These are phyloP conservation scores for Heracleum sosnowskyi DNA, from an alignment of 129 eudicot species.

Conservation along the genomic window DNA sequence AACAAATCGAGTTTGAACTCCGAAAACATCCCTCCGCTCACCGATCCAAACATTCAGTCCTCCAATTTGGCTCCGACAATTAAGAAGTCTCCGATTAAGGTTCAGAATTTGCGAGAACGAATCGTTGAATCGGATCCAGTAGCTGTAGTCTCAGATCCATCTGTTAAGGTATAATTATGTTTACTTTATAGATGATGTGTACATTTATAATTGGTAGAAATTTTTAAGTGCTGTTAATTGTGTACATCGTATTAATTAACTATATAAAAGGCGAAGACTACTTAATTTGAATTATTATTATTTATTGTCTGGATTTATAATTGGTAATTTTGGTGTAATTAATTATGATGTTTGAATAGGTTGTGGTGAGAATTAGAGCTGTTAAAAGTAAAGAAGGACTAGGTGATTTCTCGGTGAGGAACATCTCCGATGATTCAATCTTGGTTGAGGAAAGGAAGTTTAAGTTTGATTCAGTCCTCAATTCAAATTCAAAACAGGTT, in stretches of 20 bases:
- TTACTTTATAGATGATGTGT: neutral
- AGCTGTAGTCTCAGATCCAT: slow-evolving; percentile 34
- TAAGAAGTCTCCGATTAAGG: slow-evolving; percentile 2
- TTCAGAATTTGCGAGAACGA: slow-evolving; percentile 14
- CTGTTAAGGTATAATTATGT: slow-evolving; percentile 57
- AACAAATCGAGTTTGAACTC: slow-evolving; percentile 29
- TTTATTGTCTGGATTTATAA: neutral
- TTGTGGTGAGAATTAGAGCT: slow-evolving; percentile 79
- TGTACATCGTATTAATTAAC: neutral
- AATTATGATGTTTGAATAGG: slow-evolving; percentile 32
- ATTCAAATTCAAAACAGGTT: slow-evolving; percentile 77
- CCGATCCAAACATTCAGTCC: slow-evolving; percentile 48
- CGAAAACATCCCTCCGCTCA: slow-evolving; percentile 55
- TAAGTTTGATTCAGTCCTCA: slow-evolving; percentile 66
- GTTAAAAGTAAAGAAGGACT: slow-evolving; percentile 34
- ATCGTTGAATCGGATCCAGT: slow-evolving; percentile 21
- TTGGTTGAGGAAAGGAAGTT: slow-evolving; percentile 52
- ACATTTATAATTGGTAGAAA: neutral
- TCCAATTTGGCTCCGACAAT: neutral
- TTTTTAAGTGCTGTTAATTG: neutral
- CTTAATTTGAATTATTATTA: too few species aligned
- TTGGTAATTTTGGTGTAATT: neutral
- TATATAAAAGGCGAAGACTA: neutral
- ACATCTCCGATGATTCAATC: slow-evolving; percentile 54
- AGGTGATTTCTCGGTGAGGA: slow-evolving; percentile 46